Evolutionary conservation across 1,139 yeast species (phyloP).

Genomic region (Hansenula anomala): DNA sequence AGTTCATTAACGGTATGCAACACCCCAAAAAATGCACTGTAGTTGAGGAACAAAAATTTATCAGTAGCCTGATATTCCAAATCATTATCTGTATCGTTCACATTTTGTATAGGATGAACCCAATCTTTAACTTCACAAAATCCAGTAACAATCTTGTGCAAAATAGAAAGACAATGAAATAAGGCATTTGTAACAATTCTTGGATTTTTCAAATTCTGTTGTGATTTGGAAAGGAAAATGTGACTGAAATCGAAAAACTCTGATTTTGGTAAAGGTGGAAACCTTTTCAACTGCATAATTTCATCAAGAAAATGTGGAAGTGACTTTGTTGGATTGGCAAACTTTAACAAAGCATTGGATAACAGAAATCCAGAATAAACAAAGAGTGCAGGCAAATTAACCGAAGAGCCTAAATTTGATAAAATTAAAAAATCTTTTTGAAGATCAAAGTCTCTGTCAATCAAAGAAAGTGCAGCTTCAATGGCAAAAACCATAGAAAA

Average conservation of each 20-base stretch:
- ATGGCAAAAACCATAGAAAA: conserved; percentile 11
- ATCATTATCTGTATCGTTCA: conserved; percentile 7
- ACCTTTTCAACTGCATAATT: conserved; percentile 9
- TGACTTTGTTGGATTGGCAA: conserved; percentile 9
- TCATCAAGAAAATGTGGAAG: conserved; percentile 9
- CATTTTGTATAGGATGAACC: conserved; percentile 5
- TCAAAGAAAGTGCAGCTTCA: conserved; percentile 9
- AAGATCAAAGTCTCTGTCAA: conserved; percentile 12
- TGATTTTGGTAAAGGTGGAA: conserved; percentile 22
- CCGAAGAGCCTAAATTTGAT: conserved; percentile 20
- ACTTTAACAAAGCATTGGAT: conserved; percentile 8
- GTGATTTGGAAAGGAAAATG: conserved; percentile 4
- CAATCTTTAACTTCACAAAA: conserved; percentile 2
- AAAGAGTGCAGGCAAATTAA: conserved; percentile 22
- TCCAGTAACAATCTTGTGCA: conserved; percentile 5
- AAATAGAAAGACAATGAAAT: conserved; percentile 8
- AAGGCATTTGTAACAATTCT: conserved; percentile 9
- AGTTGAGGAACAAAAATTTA: conserved; percentile 25
- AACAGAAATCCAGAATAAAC: conserved; percentile 13
- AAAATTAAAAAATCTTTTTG: conserved; percentile 8
- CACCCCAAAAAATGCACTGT: conserved; percentile 27
- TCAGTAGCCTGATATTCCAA: conserved; percentile 26
- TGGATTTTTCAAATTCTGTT: conserved; percentile 12
- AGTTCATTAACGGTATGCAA: conserved; percentile 27
- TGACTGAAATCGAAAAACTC: conserved; percentile 14